A percentile compares a stretch with the other conserved stretches of the same genome.
phyloP scores from a whole-genome alignment of 2,329 filamentous ascomycete genomes.

The Cercospora sp. region DNA sequence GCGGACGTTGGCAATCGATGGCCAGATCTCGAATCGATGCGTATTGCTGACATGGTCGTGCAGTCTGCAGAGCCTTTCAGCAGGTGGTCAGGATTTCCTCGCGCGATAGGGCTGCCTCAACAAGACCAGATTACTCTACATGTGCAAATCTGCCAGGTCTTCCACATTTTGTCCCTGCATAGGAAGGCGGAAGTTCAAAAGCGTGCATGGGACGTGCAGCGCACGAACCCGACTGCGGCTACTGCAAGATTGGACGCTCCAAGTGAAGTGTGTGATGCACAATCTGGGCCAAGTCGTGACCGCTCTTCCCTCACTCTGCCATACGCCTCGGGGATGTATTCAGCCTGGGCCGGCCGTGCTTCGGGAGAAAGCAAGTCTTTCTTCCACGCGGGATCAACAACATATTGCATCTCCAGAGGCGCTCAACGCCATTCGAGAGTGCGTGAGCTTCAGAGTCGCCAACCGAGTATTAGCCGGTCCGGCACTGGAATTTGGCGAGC shows the following conservation, averaged over 20 bases:
- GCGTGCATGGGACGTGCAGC: neutral
- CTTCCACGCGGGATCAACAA: neutral
- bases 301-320: neutral
- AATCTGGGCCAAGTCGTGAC: neutral
- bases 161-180: slow-evolving; percentile 5
- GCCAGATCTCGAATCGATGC: slow-evolving; percentile 2
- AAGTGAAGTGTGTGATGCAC: neutral
- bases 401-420: neutral
- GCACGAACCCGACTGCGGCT: neutral
- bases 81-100: neutral
- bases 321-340: neutral
- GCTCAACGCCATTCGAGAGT: neutral
- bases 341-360: neutral
- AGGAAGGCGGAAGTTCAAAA: neutral
- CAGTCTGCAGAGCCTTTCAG: neutral
- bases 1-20: neutral
- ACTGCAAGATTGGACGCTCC: neutral
- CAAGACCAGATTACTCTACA: neutral
- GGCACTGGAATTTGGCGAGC: slow-evolving; percentile 3
- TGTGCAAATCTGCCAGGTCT: neutral
- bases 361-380: neutral
- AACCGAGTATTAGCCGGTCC: neutral
- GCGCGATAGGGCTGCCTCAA: slow-evolving; percentile 6
- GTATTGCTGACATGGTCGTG: neutral
- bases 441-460: neutral